Conservation (phyloP, 2,329 filamentous ascomycete genomes). For the Fonsecaea nubica region DNA sequence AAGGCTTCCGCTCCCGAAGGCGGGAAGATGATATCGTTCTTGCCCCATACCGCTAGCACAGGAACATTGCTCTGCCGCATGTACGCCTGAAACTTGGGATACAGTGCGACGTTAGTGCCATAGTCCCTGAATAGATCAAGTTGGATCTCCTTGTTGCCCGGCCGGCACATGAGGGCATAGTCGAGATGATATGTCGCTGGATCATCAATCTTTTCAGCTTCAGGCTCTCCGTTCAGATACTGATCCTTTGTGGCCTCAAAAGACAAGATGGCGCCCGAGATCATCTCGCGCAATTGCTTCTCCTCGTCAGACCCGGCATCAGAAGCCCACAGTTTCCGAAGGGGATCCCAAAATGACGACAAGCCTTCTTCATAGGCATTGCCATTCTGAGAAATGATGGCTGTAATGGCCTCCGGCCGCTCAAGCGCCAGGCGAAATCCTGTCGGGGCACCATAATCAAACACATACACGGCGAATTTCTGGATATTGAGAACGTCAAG, state of each 20-base stretch:
- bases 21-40: slow-evolving; percentile 58
- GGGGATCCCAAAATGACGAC: slow-evolving; percentile 58
- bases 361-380: slow-evolving; percentile 67
- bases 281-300: slow-evolving; percentile 45
- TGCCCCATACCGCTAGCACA: slow-evolving; percentile 65
- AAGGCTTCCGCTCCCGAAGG: slow-evolving; percentile 62
- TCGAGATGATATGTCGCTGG: slow-evolving; percentile 56
- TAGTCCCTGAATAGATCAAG: slow-evolving; percentile 66
- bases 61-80: slow-evolving; percentile 60
- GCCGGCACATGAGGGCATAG: slow-evolving; percentile 58
- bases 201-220: slow-evolving; percentile 38
- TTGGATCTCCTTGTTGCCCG: slow-evolving; percentile 61
- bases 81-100: slow-evolving; percentile 63
- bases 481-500: slow-evolving; percentile 55
- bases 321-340: slow-evolving; percentile 56
- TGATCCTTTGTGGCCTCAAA: slow-evolving; percentile 48
- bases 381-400: slow-evolving; percentile 66
- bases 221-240: slow-evolving; percentile 42
- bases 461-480: slow-evolving; percentile 64
- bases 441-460: slow-evolving; percentile 67
- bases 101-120: slow-evolving; percentile 60
- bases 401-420: slow-evolving; percentile 56
- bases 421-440: slow-evolving; percentile 61
- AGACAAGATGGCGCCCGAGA: slow-evolving; percentile 48
- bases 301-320: slow-evolving; percentile 40